phyloP scores from a whole-genome alignment of 2,329 filamentous ascomycete genomes.

The Pseudocercospora pini-densiflorae region DNA sequence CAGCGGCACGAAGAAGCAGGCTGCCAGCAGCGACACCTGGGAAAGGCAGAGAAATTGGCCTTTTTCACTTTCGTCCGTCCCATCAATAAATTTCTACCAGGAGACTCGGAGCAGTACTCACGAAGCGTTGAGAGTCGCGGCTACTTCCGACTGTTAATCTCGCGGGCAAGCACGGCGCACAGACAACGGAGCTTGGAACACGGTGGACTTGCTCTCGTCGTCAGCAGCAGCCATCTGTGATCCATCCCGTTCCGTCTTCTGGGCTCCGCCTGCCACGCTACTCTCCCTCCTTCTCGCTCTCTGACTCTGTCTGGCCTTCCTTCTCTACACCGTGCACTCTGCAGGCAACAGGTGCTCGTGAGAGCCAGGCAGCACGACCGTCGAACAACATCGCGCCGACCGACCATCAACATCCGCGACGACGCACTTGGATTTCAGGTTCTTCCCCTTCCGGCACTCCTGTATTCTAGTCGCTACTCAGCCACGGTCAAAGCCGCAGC shows the following conservation, averaged over 20 bases:
- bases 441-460: not conserved
- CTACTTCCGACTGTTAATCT: not conserved
- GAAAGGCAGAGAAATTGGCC: not conserved
- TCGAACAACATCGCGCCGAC: not conserved
- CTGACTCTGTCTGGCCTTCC: constrained; percentile 5
- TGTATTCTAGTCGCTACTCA: constrained; percentile 15
- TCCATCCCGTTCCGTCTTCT: not conserved
- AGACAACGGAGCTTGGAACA: not conserved
- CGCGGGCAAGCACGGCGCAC: not conserved
- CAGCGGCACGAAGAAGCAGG: not conserved
- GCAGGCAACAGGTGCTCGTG: constrained; percentile 22
- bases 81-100: not conserved
- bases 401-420: not conserved
- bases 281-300: not conserved
- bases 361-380: constrained; percentile 6
- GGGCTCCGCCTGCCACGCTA: not conserved
- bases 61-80: not conserved
- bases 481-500: constrained; percentile 22
- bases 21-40: not conserved
- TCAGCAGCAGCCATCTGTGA: not conserved
- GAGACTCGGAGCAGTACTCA: not conserved
- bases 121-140: constrained; percentile 4
- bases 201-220: not conserved
- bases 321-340: constrained; percentile 12
- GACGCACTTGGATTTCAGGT: not conserved